Evolutionary conservation across 2,329 filamentous ascomycete genomes (phyloP), one percentile per base, ranked within the genome.

Genomic region (Beauveria bassiana): DNA sequence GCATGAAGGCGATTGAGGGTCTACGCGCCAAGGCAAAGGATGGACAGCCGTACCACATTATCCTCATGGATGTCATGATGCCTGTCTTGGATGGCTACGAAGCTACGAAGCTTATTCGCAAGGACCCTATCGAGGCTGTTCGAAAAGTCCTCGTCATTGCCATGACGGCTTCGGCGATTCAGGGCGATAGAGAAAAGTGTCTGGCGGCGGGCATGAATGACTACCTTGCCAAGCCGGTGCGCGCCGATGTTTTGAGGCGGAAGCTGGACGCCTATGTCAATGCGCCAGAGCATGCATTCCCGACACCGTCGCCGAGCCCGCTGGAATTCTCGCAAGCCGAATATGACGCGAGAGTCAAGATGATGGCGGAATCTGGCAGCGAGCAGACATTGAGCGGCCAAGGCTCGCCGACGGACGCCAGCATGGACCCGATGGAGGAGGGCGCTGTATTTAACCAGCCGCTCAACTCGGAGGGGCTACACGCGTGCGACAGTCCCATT

Each of bases 51-150:
- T 97, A 96, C 75, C 92, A 97, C 69, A 82, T 97, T 38, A 88
- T 96, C 46, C 82, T 97, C 50, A 97, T 97, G 93, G 93, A 97
- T 71, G 91, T 96, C 3, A 92, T 96, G 75, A 97, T 97, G 93
- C 93, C 93, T 0, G 86, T 96, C 3, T 83, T 96, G 9, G 93
- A 97, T 71, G 93, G 93, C 6, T 96, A 96, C 71, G 90, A 96
- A 73, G 92, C 93, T 1, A 97, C 93, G 0, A 88, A 89, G 66
- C 82, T 91, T 62, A 86, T 97, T 50, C 87, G 93, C 10, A 85
- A 85, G 66, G 92, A 97, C 72, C 73, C 84, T 0, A 83, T 91
- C 62, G 87, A 91, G 42, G 83, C 84, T 8, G 91, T 98, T 12
- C 83, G 90, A 58, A 87, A 90, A 65, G 85, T 96, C 1, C 79